Evolutionary conservation across 345 rosid genomes (phyloP).

Genomic region (Rubroshorea leprosula): DNA sequence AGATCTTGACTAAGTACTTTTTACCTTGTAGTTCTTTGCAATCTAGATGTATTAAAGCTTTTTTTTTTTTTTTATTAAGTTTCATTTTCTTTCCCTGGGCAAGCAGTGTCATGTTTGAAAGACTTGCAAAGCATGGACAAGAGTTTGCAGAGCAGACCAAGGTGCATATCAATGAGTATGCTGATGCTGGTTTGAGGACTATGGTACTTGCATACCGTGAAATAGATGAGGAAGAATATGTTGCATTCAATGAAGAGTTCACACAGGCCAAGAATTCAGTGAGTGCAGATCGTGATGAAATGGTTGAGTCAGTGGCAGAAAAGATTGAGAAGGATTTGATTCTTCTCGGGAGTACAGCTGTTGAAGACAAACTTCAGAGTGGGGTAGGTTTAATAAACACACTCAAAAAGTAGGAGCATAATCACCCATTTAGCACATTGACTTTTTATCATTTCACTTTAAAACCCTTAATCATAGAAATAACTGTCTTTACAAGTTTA

Average conservation of each 20-base stretch:
- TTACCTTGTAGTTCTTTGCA: too few relatives aligned
- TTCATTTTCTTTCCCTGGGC: not conserved
- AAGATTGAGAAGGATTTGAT: slow-evolving; percentile 65
- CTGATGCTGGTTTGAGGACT: slow-evolving; percentile 93
- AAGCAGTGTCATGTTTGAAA: slow-evolving; percentile 81
- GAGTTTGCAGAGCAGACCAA: slow-evolving; percentile 58
- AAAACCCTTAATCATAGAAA: too few relatives aligned
- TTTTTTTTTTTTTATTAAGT: not conserved
- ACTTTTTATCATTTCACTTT: not conserved
- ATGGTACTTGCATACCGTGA: slow-evolving; percentile 90
- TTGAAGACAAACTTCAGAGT: slow-evolving; percentile 92
- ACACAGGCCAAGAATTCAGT: slow-evolving; percentile 62
- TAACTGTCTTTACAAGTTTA: too few relatives aligned
- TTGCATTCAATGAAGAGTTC: slow-evolving; percentile 55
- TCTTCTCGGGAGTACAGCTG: slow-evolving; percentile 95
- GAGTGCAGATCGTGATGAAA: slow-evolving; percentile 58
- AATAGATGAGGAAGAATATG: slow-evolving; percentile 64
- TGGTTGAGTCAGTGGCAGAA: slow-evolving; percentile 63
- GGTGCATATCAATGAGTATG: slow-evolving; percentile 68
- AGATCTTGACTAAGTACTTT: too few relatives aligned
- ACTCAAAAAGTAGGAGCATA: not conserved
- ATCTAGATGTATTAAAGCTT: too few relatives aligned
- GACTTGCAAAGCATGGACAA: slow-evolving; percentile 59
- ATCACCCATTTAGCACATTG: not conserved
- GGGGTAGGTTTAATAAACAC: slow-evolving; percentile 51